Conservation (phyloP, 495 filamentous ascomycete species). For the Pseudomonodictys pantanalensis region DNA sequence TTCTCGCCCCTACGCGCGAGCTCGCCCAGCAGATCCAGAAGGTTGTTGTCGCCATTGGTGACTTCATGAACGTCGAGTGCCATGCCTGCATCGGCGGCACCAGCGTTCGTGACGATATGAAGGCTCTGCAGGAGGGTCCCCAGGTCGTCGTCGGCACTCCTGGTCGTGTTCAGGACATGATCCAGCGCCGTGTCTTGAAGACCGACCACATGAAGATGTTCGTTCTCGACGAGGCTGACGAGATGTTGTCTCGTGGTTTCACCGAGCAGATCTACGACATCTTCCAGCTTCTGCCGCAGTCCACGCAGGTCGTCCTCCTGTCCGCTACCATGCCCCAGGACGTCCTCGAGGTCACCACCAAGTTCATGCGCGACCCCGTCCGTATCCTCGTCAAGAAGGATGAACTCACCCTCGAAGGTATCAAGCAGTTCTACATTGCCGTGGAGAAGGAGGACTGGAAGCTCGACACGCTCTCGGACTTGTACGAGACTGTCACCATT, state of each 20-base stretch:
- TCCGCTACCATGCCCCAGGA: slow-evolving; percentile 98
- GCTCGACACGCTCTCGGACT: slow-evolving; percentile 95
- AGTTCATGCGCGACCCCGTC: slow-evolving; percentile 99
- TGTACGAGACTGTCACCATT: slow-evolving; percentile 99
- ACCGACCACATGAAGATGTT: slow-evolving; percentile 99
- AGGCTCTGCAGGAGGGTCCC: slow-evolving; percentile 89
- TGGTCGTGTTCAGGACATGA: slow-evolving; percentile 98
- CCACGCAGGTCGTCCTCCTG: slow-evolving; percentile 95
- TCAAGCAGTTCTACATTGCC: slow-evolving; percentile 99
- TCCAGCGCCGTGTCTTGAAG: slow-evolving; percentile 89
- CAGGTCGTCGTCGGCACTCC: slow-evolving; percentile 97
- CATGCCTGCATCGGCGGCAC: slow-evolving; percentile 99
- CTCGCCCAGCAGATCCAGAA: slow-evolving; percentile 98
- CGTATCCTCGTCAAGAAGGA: slow-evolving; percentile 99
- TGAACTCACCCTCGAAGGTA: slow-evolving; percentile 96
- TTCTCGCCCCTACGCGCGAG: slow-evolving; percentile 95
- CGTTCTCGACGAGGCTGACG: slow-evolving; percentile 97
- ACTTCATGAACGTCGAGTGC: slow-evolving; percentile 99
- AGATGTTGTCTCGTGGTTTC: slow-evolving; percentile 98
- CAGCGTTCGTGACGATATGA: slow-evolving; percentile 96
- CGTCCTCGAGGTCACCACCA: slow-evolving; percentile 98
- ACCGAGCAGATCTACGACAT: slow-evolving; percentile 99
- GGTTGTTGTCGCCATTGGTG: slow-evolving; percentile 95
- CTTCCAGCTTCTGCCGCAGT: slow-evolving; percentile 95
- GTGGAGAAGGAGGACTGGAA: slow-evolving; percentile 99